Base-by-base conservation (phyloP, 495 filamentous ascomycete species). In the Pseudevernia furfuracea region DNA sequence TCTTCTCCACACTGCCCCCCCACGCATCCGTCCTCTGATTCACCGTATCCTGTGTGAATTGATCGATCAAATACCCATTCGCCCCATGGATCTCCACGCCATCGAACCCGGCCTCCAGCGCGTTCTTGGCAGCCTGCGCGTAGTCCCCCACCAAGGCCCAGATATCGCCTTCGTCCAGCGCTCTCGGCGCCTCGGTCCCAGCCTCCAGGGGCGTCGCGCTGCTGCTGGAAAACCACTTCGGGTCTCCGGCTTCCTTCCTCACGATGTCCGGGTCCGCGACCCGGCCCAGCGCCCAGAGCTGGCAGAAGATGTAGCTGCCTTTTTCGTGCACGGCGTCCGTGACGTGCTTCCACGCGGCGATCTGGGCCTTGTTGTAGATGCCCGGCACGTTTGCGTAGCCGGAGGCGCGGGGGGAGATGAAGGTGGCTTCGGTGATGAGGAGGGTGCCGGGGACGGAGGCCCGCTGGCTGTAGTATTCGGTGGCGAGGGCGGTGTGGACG, bases 21-120 rank as follows among this genome's bases (percentile, higher is more conserved):
- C 83, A 92, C 23, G 65, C 52, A 70, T 92, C 89, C 5, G 79
- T 84, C 3, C 89, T 81, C 69, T 78, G 69, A 74, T 92, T 92
- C 64, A 68, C 75, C 21, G 68, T 75, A 67, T 86, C 83, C 68
- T 89, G 87, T 2, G 74, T 76, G 72, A 92, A 92, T 73, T 92
- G 89, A 69, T 92, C 87, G 58, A 90, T 75, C 58, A 92, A 73
- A 69, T 90, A 91, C 12, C 88, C 89, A 67, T 92, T 91, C 6
- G 87, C 86, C 43, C 76, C 84, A 70, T 90, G 88, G 61, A 91
- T 76, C 75, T 92, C 89, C 6, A 92, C 87, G 34, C 86, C 88
- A 69, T 91, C 89, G 62, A 91, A 92, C 15, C 88, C 89, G 6
- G 88, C 89, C 12, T 74, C 77, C 15, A 90, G 75, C 6, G 87